phyloP scores from a whole-genome alignment of 1,139 yeast genomes.

The Pichia sp. region DNA sequence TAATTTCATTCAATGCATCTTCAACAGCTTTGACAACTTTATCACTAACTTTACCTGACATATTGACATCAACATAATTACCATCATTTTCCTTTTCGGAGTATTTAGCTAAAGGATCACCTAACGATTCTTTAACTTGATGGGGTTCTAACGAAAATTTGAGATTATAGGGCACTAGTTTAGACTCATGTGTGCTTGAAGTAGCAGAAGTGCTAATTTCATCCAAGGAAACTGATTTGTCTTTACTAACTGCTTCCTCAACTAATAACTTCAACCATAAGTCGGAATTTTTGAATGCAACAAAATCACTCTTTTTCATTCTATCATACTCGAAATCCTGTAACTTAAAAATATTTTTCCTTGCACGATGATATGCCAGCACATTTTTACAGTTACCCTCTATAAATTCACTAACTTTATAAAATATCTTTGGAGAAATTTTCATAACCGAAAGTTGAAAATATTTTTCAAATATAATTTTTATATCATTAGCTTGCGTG shows the following conservation, averaged over 20 bases:
- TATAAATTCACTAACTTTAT: slow-evolving; percentile 32
- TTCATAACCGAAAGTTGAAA: slow-evolving; percentile 32
- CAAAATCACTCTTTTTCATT: slow-evolving; percentile 46
- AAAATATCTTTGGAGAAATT: slow-evolving; percentile 26
- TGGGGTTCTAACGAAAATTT: neutral
- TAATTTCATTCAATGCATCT: slow-evolving; percentile 61
- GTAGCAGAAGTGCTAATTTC: neutral
- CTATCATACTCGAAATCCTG: slow-evolving; percentile 47
- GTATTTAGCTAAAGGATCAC: slow-evolving; percentile 28
- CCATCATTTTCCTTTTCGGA: slow-evolving; percentile 21
- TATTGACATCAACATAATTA: slow-evolving; percentile 19
- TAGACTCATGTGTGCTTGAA: neutral
- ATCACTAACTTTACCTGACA: slow-evolving; percentile 31
- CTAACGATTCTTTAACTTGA: slow-evolving; percentile 18
- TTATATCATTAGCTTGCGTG: slow-evolving; percentile 42
- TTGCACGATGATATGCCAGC: slow-evolving; percentile 38
- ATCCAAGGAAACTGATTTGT: neutral
- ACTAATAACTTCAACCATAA: slow-evolving; percentile 42
- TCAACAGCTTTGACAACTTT: slow-evolving; percentile 61
- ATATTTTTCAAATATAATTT: slow-evolving; percentile 40
- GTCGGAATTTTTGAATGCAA: slow-evolving; percentile 51
- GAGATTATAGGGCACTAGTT: neutral
- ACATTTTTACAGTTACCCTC: slow-evolving; percentile 17
- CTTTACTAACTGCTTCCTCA: slow-evolving; percentile 27
- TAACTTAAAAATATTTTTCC: slow-evolving; percentile 49